phyloP scores from a whole-genome alignment of 352 stramenopile species.

The Globisporangium echinulatum region DNA sequence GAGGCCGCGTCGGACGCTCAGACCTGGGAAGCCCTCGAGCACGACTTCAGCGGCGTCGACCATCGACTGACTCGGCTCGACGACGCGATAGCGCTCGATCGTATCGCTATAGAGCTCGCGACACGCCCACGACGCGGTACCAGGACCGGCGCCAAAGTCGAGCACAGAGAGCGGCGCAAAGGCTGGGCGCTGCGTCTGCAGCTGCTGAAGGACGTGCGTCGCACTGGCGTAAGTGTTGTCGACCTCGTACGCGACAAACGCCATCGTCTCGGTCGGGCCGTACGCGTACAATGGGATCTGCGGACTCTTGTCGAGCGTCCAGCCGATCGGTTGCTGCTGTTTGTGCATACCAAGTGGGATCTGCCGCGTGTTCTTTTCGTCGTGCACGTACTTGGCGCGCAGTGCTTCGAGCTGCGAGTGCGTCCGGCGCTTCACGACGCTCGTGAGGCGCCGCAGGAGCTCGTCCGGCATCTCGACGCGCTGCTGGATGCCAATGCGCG shows the following conservation, averaged over 20 bases:
- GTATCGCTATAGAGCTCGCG: slow-evolving; percentile 64
- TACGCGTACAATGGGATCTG: slow-evolving; percentile 67
- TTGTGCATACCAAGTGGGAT: slow-evolving; percentile 79
- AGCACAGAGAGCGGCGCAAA: slow-evolving; percentile 64
- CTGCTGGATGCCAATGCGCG: slow-evolving; percentile 53
- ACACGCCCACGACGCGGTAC: slow-evolving; percentile 70
- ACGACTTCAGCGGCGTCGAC: slow-evolving; percentile 65
- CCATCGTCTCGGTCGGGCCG: slow-evolving; percentile 62
- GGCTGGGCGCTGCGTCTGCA: slow-evolving; percentile 40
- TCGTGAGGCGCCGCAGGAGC: slow-evolving; percentile 51
- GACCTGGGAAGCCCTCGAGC: slow-evolving; percentile 63
- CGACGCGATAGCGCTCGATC: slow-evolving; percentile 56
- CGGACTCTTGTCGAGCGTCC: slow-evolving; percentile 60
- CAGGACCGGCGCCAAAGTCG: slow-evolving; percentile 72
- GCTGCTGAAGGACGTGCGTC: slow-evolving; percentile 62
- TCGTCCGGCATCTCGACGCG: slow-evolving; percentile 69
- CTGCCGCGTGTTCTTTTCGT: slow-evolving; percentile 37
- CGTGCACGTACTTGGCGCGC: slow-evolving; percentile 43
- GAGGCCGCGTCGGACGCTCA: slow-evolving; percentile 67
- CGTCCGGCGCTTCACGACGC: slow-evolving; percentile 57
- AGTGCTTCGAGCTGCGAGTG: slow-evolving; percentile 74
- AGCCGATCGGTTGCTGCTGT: slow-evolving; percentile 43
- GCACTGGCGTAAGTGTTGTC: slow-evolving; percentile 63
- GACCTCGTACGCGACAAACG: slow-evolving; percentile 70
- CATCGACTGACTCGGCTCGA: slow-evolving; percentile 86